Percentiles rank a stretch among this genome's conserved stretches.
phyloP scores from a whole-genome alignment of 140 eudicot genomes.

The Stevia rebaudiana region DNA sequence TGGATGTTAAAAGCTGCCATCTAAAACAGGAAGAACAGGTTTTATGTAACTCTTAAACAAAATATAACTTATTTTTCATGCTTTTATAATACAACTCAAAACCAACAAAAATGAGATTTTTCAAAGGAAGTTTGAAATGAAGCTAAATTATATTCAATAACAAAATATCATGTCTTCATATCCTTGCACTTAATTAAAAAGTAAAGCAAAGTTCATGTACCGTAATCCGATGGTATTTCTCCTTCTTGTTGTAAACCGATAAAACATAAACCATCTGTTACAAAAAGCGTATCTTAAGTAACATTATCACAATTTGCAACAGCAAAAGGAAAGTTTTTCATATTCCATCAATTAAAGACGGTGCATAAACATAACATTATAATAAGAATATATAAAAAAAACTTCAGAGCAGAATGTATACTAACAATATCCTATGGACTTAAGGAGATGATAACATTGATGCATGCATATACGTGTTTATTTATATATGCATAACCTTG shows the following conservation, averaged over 20 bases:
- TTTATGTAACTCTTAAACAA: not conserved
- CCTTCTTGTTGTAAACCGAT: slow-evolving; percentile 90
- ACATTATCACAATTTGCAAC: slow-evolving; percentile 11
- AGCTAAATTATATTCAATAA: not conserved
- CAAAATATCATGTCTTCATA: slow-evolving; percentile 1
- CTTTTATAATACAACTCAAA: slow-evolving; percentile 4
- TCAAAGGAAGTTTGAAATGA: slow-evolving; percentile 13
- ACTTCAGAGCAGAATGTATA: slow-evolving; percentile 5
- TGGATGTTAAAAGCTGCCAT: slow-evolving; percentile 99
- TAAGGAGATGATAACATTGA: not conserved
- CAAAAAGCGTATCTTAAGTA: slow-evolving; percentile 13
- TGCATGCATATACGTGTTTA: not conserved
- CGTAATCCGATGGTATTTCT: slow-evolving; percentile 84
- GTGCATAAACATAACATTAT: slow-evolving; percentile 13
- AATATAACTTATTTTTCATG: slow-evolving; percentile 10
- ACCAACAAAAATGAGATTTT: not conserved
- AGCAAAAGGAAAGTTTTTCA: slow-evolving; percentile 7
- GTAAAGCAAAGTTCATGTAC: slow-evolving; percentile 35
- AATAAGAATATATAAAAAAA: not conserved
- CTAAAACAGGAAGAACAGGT: slow-evolving; percentile 42
- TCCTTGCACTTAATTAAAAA: not conserved
- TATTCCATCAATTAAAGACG: slow-evolving; percentile 10
- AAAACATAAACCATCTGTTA: slow-evolving; percentile 95
- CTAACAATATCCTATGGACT: not conserved
- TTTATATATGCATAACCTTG: not conserved